Conservation (phyloP, 1,284 basidiomycete species). For the Puccinia novopanici region DNA sequence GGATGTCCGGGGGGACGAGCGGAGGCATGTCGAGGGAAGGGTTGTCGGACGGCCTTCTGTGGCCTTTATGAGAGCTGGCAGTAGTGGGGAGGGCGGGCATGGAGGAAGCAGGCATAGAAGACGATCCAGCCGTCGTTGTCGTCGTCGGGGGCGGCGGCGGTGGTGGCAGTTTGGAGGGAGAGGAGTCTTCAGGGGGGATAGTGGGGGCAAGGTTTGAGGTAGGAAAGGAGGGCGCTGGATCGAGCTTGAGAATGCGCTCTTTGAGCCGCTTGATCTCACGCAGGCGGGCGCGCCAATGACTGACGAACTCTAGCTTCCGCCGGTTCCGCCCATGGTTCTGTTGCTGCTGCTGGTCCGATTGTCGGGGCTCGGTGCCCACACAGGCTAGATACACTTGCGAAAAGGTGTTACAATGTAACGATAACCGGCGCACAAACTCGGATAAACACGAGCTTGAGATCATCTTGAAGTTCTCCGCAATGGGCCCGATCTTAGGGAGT, state of each 20-base stretch:
- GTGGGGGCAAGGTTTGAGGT: background rate
- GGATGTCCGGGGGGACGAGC: background rate
- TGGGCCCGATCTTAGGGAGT: slow-evolving; percentile 86
- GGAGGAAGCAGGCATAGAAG: too few species aligned
- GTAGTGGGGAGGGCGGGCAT: too few species aligned
- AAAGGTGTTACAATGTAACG: slow-evolving; percentile 82
- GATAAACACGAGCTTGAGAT: slow-evolving; percentile 82
- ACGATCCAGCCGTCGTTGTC: too few species aligned
- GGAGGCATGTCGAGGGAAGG: background rate
- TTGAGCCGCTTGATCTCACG: slow-evolving; percentile 68
- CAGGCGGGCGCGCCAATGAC: slow-evolving; percentile 81
- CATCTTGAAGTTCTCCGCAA: slow-evolving; percentile 81
- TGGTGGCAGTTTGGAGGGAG: background rate
- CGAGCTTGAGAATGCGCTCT: slow-evolving; percentile 14
- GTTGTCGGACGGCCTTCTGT: too few species aligned
- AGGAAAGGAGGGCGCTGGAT: background rate
- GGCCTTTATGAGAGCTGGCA: too few species aligned
- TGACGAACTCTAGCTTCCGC: slow-evolving; percentile 71
- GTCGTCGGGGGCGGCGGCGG: background rate
- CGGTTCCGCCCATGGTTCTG: background rate
- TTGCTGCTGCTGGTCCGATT: background rate
- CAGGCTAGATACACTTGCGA: slow-evolving; percentile 78
- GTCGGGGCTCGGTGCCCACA: slow-evolving; percentile 60
- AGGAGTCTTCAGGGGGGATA: background rate
- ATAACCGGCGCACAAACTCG: slow-evolving; percentile 78